Evolutionary conservation across 441 rosid species (phyloP).

Genomic region (Bruguiera hainesii): DNA sequence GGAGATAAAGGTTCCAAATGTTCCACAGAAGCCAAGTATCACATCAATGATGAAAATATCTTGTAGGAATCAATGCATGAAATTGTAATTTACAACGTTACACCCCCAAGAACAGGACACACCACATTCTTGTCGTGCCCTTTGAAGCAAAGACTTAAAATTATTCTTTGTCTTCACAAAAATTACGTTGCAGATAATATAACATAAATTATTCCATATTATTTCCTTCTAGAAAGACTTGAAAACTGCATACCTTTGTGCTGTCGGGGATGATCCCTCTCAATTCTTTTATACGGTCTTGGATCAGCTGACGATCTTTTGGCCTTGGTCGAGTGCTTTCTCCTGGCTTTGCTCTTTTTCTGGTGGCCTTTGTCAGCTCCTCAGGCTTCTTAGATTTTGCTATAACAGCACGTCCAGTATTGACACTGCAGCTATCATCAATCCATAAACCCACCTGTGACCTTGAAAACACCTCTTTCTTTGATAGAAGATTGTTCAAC

Average conservation of each 20-base stretch:
- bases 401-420: slow-evolving; percentile 36
- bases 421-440: slow-evolving; percentile 67
- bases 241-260: slow-evolving; percentile 53
- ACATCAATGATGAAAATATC: no score
- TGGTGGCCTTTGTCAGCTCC: slow-evolving; percentile 44
- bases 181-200: no score
- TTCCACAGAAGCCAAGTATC: no score
- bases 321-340: slow-evolving; percentile 89
- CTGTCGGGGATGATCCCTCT: slow-evolving; percentile 82
- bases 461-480: slow-evolving; percentile 34
- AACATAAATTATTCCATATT: neutral
- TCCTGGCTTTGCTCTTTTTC: slow-evolving; percentile 76
- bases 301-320: slow-evolving; percentile 93
- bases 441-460: slow-evolving; percentile 62
- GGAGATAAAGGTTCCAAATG: no score
- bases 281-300: slow-evolving; percentile 84
- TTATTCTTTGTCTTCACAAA: no score
- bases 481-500: slow-evolving; percentile 20
- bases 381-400: slow-evolving; percentile 46
- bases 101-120: neutral
- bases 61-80: no score
- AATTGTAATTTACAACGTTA: no score
- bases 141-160: no score
- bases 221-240: slow-evolving; percentile 15
- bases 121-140: neutral